A percentile compares a stretch with the other conserved stretches of the same genome.
These are phyloP conservation scores for Oryza longistaminata DNA, from an alignment of 176 grass and related monocot genomes.

Conservation along the genomic window DNA sequence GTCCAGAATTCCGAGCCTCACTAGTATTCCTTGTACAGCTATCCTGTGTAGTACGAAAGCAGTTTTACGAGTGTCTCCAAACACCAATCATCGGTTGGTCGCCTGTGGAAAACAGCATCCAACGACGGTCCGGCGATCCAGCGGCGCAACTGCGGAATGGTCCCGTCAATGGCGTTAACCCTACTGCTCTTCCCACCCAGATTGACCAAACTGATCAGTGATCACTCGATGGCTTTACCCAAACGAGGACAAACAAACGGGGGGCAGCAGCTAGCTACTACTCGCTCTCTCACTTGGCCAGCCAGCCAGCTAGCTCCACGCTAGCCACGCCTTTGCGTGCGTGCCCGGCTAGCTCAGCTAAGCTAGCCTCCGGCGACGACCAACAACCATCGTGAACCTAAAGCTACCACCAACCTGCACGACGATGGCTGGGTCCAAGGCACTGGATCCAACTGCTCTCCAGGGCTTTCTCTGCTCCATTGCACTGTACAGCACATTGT, in stretches of 20 bases:
- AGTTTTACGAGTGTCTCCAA: neutral
- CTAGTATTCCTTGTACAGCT: too few species aligned
- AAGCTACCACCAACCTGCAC: neutral
- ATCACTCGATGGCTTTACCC: neutral
- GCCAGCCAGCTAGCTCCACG: neutral
- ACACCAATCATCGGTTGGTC: neutral
- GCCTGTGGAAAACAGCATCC: neutral
- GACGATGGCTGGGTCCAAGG: neutral
- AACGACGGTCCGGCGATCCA: neutral
- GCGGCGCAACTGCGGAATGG: neutral
- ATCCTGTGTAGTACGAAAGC: neutral
- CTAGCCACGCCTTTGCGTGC: neutral
- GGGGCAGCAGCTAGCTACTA: neutral
- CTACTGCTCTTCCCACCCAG: neutral
- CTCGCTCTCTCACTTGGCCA: neutral
- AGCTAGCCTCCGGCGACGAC: neutral
- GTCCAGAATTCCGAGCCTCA: too few species aligned
- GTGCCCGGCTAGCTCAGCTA: neutral
- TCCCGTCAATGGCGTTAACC: neutral
- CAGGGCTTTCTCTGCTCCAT: neutral
- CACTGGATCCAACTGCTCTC: neutral
- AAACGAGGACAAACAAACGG: too few species aligned
- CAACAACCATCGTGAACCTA: neutral
- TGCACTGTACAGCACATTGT: neutral
- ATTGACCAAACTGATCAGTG: neutral